These are phyloP conservation scores for Myrmaecium sp. DNA, from an alignment of 2,329 filamentous ascomycete species.

Conservation along the genomic window DNA sequence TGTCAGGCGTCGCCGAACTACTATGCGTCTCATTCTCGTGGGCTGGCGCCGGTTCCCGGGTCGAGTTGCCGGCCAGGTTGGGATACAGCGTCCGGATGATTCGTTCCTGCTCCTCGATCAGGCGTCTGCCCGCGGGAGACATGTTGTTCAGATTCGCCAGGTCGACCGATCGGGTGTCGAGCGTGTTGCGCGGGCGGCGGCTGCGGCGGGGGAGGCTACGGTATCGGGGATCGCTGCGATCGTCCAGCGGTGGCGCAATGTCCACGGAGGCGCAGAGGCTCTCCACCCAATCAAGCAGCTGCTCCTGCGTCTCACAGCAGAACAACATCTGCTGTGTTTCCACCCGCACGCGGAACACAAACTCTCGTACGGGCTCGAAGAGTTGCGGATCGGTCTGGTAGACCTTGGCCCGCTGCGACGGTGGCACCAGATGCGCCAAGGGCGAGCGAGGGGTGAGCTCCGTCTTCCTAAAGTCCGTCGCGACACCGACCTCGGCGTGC, in stretches of 20 bases:
- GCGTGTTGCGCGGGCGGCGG: conserved; percentile 18
- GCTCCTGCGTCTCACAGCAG: conserved; percentile 45
- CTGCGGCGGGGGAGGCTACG: conserved; percentile 29
- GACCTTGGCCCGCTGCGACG: conserved; percentile 19
- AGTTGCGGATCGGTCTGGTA: conserved; percentile 29
- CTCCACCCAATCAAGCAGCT: conserved; percentile 53
- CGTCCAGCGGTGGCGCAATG: conserved; percentile 42
- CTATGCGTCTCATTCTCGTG: conserved; percentile 5
- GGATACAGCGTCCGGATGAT: conserved; percentile 31
- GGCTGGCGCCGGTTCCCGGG: conserved; percentile 4
- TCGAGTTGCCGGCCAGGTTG: conserved; percentile 15
- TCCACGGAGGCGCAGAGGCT: conserved; percentile 50
- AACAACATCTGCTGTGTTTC: conserved; percentile 61
- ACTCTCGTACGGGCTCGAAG: conserved; percentile 30
- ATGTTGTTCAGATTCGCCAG: conserved; percentile 14
- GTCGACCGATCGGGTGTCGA: conserved; percentile 16
- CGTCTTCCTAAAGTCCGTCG: conserved; percentile 51
- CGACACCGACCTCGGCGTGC: conserved; percentile 59
- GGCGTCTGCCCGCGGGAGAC: conserved; percentile 17
- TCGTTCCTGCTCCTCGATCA: conserved; percentile 31
- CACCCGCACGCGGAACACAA: conserved; percentile 53
- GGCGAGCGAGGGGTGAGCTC: conserved; percentile 25
- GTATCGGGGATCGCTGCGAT: conserved; percentile 35
- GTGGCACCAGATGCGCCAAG: conserved; percentile 28
- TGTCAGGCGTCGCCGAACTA: conserved; percentile 2